Evolutionary conservation across 805 yeast species (phyloP).

Genomic region (Ogataea pignaliae): DNA sequence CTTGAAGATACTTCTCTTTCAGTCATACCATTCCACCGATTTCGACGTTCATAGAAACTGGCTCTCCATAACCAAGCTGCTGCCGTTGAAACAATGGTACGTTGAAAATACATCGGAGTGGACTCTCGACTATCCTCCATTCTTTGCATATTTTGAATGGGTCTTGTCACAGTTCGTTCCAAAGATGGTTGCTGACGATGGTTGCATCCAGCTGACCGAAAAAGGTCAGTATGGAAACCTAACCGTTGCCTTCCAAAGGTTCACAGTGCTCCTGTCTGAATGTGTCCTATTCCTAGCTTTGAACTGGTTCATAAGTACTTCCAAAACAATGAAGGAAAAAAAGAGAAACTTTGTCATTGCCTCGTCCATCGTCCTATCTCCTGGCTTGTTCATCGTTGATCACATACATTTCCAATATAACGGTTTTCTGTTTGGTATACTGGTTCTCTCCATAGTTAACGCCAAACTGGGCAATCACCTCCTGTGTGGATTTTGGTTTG

Average conservation of each 20-base stretch:
- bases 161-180: constrained; percentile 70
- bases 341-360: constrained; percentile 69
- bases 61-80: constrained; percentile 80
- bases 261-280: constrained; percentile 78
- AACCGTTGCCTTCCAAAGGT: constrained; percentile 79
- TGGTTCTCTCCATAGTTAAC: constrained; percentile 67
- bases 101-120: constrained; percentile 73
- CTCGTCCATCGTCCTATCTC: constrained; percentile 77
- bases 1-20: constrained; percentile 57
- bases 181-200: constrained; percentile 55
- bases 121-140: constrained; percentile 98
- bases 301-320: constrained; percentile 62
- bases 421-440: constrained; percentile 84
- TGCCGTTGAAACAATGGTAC: constrained; percentile 84
- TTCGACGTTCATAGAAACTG: constrained; percentile 97
- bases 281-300: constrained; percentile 62
- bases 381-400: constrained; percentile 86
- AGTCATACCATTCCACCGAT: constrained; percentile 90
- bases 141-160: constrained; percentile 96
- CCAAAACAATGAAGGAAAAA: constrained; percentile 30
- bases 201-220: constrained; percentile 66
- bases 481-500: constrained; percentile 63
- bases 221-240: constrained; percentile 69
- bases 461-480: constrained; percentile 58
- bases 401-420: constrained; percentile 97